Evolutionary conservation across 805 yeast species (phyloP).

Genomic region (Yamadazyma tumulicola): DNA sequence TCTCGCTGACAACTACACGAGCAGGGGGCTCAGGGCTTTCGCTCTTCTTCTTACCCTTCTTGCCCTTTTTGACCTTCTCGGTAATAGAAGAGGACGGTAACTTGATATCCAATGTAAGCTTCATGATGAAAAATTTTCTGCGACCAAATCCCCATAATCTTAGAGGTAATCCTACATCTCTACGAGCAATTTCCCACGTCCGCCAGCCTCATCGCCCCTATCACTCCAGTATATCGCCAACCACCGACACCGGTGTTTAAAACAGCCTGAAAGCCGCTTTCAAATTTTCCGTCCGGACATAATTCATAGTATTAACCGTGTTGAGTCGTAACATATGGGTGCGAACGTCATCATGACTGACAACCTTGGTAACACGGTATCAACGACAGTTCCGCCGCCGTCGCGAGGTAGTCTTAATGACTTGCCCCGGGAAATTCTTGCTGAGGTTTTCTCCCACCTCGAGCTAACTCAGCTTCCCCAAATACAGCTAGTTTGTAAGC

Average conservation of each 20-base stretch:
- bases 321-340: no score
- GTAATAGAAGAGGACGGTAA: conserved; percentile 5
- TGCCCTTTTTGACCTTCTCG: not conserved
- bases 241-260: no score
- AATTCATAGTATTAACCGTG: no score
- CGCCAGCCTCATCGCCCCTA: no score
- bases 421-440: conserved; percentile 47
- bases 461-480: conserved; percentile 42
- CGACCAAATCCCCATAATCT: no score
- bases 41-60: not conserved
- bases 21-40: not conserved
- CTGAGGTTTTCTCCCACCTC: conserved; percentile 42
- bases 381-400: not conserved
- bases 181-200: no score
- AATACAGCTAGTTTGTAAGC: conserved; percentile 43
- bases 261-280: no score
- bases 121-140: conserved; percentile 2
- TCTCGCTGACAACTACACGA: not conserved
- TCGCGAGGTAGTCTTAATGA: conserved; percentile 16
- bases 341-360: conserved; percentile 3
- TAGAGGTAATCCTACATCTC: no score
- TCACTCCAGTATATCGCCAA: no score
- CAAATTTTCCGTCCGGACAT: no score
- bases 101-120: conserved; percentile 6
- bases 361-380: conserved; percentile 12